A percentile compares a stretch with the other conserved stretches of the same genome.
These are phyloP conservation scores for Pisolithus marmoratus DNA, from an alignment of 768 basidiomycete genomes.

Conservation along the genomic window DNA sequence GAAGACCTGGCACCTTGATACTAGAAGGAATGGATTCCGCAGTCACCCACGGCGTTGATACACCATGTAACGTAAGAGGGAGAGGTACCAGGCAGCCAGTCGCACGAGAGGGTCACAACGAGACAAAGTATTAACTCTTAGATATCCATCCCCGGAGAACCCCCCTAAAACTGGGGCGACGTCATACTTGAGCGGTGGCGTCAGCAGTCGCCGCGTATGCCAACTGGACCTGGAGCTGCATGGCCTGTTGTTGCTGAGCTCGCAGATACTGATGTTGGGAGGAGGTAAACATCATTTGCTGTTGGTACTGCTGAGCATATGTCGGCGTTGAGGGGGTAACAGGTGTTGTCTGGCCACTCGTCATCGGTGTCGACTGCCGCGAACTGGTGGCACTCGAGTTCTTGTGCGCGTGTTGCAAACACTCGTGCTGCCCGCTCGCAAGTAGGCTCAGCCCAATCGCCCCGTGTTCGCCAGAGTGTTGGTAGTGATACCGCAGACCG, in stretches of 20 bases:
- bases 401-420: slow-evolving; percentile 33
- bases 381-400: slow-evolving; percentile 24
- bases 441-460: slow-evolving; percentile 81
- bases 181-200: neutral
- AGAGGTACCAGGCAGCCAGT: neutral
- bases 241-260: slow-evolving; percentile 27
- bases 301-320: slow-evolving; percentile 30
- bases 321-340: slow-evolving; percentile 27
- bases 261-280: slow-evolving; percentile 34
- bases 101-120: neutral
- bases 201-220: neutral
- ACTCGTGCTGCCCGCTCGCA: slow-evolving; percentile 66
- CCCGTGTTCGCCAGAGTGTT: slow-evolving; percentile 94
- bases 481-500: slow-evolving; percentile 92
- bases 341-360: slow-evolving; percentile 28
- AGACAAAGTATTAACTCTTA: neutral
- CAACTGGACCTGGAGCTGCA: slow-evolving; percentile 19
- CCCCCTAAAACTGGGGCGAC: neutral
- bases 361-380: slow-evolving; percentile 26
- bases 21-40: neutral
- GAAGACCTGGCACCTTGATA: neutral
- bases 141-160: neutral
- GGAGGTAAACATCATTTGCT: slow-evolving; percentile 33
- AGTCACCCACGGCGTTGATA: neutral
- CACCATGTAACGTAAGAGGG: neutral